Conservation (phyloP, 2,329 filamentous ascomycete species). For the Emergomyces orientalis region DNA sequence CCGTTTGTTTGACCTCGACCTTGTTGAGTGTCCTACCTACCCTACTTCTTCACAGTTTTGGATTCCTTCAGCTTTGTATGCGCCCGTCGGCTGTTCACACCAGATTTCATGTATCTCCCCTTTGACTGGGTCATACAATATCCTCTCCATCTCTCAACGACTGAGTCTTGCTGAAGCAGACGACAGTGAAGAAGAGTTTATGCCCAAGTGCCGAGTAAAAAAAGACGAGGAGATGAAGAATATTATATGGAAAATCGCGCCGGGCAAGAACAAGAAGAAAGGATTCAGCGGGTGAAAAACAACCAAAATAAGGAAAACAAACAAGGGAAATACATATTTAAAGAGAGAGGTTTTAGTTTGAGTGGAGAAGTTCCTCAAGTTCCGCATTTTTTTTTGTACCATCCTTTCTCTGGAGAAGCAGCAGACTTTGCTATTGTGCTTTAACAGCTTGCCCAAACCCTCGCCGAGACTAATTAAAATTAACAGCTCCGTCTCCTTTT, state of each 20-base stretch:
- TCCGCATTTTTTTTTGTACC: background rate
- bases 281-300: background rate
- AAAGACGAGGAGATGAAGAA: background rate
- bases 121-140: background rate
- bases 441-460: background rate
- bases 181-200: background rate
- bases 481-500: conserved; percentile 4
- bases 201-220: background rate
- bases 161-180: background rate
- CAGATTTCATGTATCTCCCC: background rate
- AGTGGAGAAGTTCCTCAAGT: background rate
- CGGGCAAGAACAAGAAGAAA: background rate
- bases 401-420: background rate
- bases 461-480: conserved; percentile 8
- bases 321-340: background rate
- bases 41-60: background rate
- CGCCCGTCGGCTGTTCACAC: background rate
- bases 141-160: background rate
- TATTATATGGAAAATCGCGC: background rate
- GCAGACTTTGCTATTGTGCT: background rate
- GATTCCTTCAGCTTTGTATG: background rate
- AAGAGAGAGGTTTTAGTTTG: background rate
- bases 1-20: background rate
- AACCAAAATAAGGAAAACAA: background rate
- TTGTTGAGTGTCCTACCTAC: no score